Percentiles rank a stretch among this genome's conserved stretches.
Conservation (phyloP, 345 rosid species). For the Limnanthes douglasii region DNA sequence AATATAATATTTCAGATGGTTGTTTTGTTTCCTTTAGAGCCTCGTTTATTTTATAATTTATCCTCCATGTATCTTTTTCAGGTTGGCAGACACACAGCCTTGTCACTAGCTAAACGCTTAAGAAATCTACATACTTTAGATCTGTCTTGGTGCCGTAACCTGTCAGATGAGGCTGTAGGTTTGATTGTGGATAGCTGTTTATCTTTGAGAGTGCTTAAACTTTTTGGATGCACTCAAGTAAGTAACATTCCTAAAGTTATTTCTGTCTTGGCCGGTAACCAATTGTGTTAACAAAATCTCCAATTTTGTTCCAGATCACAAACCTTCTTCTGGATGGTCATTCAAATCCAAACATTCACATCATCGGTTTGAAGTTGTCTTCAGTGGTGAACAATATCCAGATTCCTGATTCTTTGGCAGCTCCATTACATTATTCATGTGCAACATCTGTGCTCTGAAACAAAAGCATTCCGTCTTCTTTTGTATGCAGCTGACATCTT, state of each 20-base stretch:
- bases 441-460: conserved; percentile 1
- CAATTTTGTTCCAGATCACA: conserved; percentile 41
- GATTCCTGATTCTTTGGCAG: conserved; percentile 10
- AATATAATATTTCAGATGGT: not conserved
- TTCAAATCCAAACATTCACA: conserved; percentile 44
- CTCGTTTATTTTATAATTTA: too few species aligned
- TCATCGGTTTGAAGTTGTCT: conserved; percentile 53
- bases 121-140: conserved; percentile 44
- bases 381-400: conserved; percentile 24
- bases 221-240: conserved; percentile 94
- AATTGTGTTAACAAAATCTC: not conserved
- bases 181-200: conserved; percentile 74
- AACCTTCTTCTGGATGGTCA: conserved; percentile 47
- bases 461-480: too few species aligned
- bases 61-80: conserved; percentile 9
- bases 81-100: conserved; percentile 59
- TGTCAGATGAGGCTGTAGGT: conserved; percentile 54
- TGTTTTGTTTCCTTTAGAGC: too few species aligned
- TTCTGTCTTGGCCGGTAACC: not conserved
- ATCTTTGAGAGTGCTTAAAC: conserved; percentile 44
- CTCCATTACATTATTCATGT: conserved; percentile 12
- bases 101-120: conserved; percentile 44
- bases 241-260: not conserved
- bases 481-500: too few species aligned
- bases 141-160: conserved; percentile 69